A percentile compares a stretch with the other conserved stretches of the same genome.
Evolutionary conservation across 176 grass and related monocot species (phyloP).

Genomic region (Neostapfia colusana): DNA sequence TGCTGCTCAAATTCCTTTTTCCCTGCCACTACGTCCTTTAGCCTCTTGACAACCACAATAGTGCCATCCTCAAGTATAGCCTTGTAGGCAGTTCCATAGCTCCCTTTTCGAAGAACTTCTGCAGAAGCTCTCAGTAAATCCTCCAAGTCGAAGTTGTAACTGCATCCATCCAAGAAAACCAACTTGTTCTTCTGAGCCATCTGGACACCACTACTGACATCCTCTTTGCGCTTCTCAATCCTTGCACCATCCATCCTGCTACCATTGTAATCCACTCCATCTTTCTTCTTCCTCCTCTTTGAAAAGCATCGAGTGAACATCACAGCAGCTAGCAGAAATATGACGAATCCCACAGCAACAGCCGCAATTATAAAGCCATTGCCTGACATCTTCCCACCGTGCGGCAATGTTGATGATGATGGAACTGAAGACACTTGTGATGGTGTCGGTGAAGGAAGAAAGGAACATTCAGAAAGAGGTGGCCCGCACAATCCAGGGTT

Average conservation of each 20-base stretch:
- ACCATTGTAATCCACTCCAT: constrained; percentile 38
- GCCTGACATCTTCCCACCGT: constrained; percentile 49
- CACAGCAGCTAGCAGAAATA: constrained; percentile 62
- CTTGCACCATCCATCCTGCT: constrained; percentile 40
- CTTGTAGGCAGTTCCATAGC: constrained; percentile 90
- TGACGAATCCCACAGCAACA: constrained; percentile 56
- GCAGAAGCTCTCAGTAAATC: constrained; percentile 92
- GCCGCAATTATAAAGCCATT: constrained; percentile 65
- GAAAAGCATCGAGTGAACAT: constrained; percentile 59
- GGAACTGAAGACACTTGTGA: constrained; percentile 44
- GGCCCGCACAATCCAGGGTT: constrained; percentile 76
- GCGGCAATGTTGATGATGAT: constrained; percentile 34
- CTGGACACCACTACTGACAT: constrained; percentile 80
- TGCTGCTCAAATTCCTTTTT: constrained; percentile 99
- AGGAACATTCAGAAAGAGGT: constrained; percentile 70
- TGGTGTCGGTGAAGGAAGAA: constrained; percentile 48
- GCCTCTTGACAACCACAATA: constrained; percentile 87
- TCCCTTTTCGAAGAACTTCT: constrained; percentile 93
- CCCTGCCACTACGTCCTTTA: constrained; percentile 82
- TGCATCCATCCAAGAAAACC: constrained; percentile 89
- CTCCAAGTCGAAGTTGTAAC: constrained; percentile 93
- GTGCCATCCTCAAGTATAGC: constrained; percentile 86
- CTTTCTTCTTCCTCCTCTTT: constrained; percentile 63
- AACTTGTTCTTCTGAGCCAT: constrained; percentile 89
- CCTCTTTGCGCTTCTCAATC: constrained; percentile 70